A percentile compares a stretch with the other conserved stretches of the same genome.
Conservation (phyloP, 768 basidiomycete genomes). For the Auriculariales sp. region DNA sequence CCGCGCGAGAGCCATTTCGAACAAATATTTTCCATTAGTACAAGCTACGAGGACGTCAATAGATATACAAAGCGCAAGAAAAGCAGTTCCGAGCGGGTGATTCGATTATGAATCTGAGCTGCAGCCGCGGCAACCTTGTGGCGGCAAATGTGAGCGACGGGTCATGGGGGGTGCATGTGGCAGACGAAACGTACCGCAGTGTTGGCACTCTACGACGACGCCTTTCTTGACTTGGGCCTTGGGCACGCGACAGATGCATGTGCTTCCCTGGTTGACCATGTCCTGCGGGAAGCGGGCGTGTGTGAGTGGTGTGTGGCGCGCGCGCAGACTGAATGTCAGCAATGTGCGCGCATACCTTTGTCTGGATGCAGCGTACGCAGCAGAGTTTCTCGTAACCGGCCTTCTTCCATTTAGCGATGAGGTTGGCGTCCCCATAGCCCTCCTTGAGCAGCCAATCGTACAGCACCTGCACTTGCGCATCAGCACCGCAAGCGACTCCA, state of each 20-base stretch:
- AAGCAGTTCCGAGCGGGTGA: neutral
- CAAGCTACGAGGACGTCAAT: too few relatives aligned
- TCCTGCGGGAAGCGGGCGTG: slow-evolving; percentile 51
- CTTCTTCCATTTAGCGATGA: slow-evolving; percentile 99
- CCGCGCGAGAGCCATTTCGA: too few relatives aligned
- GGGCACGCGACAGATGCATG: slow-evolving; percentile 94
- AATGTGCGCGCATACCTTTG: slow-evolving; percentile 35
- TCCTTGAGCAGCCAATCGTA: slow-evolving; percentile 98
- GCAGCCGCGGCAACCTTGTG: slow-evolving; percentile 73
- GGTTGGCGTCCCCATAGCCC: slow-evolving; percentile 87
- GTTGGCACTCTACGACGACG: slow-evolving; percentile 89
- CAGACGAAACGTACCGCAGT: slow-evolving; percentile 54
- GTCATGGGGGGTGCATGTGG: neutral
- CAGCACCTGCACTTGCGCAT: too few relatives aligned
- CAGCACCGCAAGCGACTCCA: too few relatives aligned
- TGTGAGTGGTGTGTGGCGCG: neutral
- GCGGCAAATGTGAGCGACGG: slow-evolving; percentile 5
- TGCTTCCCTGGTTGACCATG: slow-evolving; percentile 98
- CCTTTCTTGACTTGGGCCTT: slow-evolving; percentile 84
- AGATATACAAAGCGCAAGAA: neutral
- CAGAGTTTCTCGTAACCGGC: slow-evolving; percentile 96
- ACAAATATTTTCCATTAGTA: too few relatives aligned
- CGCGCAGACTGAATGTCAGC: neutral
- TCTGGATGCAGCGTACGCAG: slow-evolving; percentile 93
- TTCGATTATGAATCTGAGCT: slow-evolving; percentile 62